phyloP scores from a whole-genome alignment of 2,329 filamentous ascomycete species.

The Hypoxylon sp. region DNA sequence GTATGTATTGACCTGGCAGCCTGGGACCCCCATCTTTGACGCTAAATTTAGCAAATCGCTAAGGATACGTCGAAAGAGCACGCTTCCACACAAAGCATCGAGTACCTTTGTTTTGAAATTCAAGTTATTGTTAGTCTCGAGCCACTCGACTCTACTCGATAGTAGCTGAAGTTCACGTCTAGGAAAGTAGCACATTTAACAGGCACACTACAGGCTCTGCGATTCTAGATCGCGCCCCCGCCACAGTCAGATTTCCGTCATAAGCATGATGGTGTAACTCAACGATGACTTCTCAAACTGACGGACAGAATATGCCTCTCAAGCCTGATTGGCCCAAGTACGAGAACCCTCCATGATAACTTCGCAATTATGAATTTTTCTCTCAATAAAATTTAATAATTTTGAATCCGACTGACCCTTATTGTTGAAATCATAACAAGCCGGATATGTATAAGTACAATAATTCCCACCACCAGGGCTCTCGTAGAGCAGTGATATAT shows the following conservation, averaged over 20 bases:
- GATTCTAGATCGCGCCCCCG: too few relatives aligned
- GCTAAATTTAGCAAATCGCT: slow-evolving; percentile 23
- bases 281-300: background rate
- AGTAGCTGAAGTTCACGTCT: background rate
- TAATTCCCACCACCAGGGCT: too few relatives aligned
- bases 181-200: background rate
- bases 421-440: too few relatives aligned
- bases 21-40: background rate
- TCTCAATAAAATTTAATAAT: too few relatives aligned
- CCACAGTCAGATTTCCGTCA: background rate
- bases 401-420: too few relatives aligned
- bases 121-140: background rate
- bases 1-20: too few relatives aligned
- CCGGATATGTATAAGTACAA: too few relatives aligned
- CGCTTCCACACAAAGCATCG: slow-evolving; percentile 1
- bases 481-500: too few relatives aligned
- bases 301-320: background rate
- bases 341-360: background rate
- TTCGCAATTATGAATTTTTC: background rate
- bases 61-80: slow-evolving; percentile 8
- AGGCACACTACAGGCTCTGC: background rate
- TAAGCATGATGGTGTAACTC: background rate
- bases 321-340: background rate
- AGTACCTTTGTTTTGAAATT: background rate
- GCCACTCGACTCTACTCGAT: background rate